phyloP scores from a whole-genome alignment of 106 monocot species.

The Apostasia ramifera region DNA sequence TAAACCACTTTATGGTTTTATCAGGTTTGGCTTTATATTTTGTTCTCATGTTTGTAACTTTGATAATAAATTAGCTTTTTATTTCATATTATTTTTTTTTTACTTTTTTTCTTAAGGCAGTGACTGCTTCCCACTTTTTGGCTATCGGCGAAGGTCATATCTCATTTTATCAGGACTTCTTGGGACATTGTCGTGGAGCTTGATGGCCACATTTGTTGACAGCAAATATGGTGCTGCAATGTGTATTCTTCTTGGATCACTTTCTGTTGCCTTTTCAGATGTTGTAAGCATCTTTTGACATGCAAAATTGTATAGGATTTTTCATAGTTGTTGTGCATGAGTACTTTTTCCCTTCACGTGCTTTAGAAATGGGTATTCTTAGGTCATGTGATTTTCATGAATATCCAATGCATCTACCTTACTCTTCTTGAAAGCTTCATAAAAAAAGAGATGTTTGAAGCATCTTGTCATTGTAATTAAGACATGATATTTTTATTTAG shows the following conservation, averaged over 20 bases:
- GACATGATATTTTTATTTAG: too few relatives aligned
- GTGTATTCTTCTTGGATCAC: conserved; percentile 88
- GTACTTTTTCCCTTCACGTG: too few relatives aligned
- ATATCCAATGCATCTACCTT: too few relatives aligned
- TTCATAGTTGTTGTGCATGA: too few relatives aligned
- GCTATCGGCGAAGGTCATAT: conserved; percentile 78
- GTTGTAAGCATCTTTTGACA: conserved; percentile 50
- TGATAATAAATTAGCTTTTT: background rate
- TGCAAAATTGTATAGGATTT: too few relatives aligned
- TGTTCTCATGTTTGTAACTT: background rate
- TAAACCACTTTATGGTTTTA: conserved; percentile 97
- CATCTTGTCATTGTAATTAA: too few relatives aligned
- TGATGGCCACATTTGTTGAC: conserved; percentile 78
- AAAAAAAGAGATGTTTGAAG: too few relatives aligned
- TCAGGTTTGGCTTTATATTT: conserved; percentile 51
- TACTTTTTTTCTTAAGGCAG: conserved; percentile 68
- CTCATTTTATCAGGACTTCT: conserved; percentile 74
- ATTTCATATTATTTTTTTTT: conserved; percentile 6
- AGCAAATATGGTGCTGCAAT: conserved; percentile 72
- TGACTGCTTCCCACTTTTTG: conserved; percentile 83
- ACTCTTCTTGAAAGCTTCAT: too few relatives aligned
- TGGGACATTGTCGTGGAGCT: conserved; percentile 72
- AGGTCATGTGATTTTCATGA: too few relatives aligned
- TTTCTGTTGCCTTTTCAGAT: conserved; percentile 98
- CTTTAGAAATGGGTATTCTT: too few relatives aligned